Base-by-base conservation (phyloP, 2,329 filamentous ascomycete genomes). In the Colletotrichum gigasporum region DNA sequence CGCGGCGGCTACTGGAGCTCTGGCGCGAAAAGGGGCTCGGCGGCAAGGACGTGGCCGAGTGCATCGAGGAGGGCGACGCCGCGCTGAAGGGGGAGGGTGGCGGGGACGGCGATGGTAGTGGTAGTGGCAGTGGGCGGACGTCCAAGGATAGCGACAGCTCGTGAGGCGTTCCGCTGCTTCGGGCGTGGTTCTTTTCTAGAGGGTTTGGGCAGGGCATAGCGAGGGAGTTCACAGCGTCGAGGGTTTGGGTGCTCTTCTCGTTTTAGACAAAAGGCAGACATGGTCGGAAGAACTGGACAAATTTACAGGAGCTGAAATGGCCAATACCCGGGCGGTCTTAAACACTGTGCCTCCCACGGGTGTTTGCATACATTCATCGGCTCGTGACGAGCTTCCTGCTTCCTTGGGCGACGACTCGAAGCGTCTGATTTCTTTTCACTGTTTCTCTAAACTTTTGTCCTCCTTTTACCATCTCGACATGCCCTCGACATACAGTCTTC, bases 21-120 rank as follows among this genome's bases (percentile, higher is more conserved):
- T 90, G 87, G 87, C 82, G 78, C 67, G 81, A 85, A 48, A 79
- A 80, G 67, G 85, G 84, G 1, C 60, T 87, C 0, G 87, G 87
- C 1, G 86, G 86, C 1, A 73, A 73, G 2, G 86, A 88, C 53
- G 85, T 88, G 3, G 78, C 79, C n/a, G 77, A 75, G 24, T 82
- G 85, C 67, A 75, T 89, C 44, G 79, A 82, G 41, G 83, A 87
- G 48, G 86, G 86, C 2, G 86, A 88, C 50, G 83, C 80, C 1
- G 83, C 80, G 3, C 60, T 87, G 45, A 73, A 71, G 37, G 66
- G 71, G 67, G 55, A 55, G 42, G 16, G 56, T 59, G 52, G 52
- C 35, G 57, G 66, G 66, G 42, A 47, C 16, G 65, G 59, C 20
- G 45, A n/a, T n/a, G 55, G 56, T 39, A 18, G 56, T 59, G 52